Conservation (phyloP, 2,329 filamentous ascomycete genomes). For the Trichoderma oligosporum region DNA sequence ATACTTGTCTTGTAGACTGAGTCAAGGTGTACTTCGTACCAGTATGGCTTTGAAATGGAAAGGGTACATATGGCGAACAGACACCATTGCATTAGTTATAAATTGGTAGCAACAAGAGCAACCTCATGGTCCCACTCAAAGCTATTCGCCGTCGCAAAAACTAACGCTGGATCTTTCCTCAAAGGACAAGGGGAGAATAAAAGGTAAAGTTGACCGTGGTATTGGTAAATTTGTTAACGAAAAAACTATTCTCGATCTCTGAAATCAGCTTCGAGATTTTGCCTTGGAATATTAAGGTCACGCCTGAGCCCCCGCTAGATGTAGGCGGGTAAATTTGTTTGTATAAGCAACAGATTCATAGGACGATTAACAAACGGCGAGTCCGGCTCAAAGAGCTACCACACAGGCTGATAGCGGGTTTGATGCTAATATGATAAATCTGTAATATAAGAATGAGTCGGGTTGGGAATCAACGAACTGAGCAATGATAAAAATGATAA, state of each 20-base stretch:
- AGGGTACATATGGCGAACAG: no score
- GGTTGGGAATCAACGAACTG: background rate
- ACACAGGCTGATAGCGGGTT: background rate
- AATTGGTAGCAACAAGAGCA: no score
- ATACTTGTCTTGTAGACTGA: background rate
- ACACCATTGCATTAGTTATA: no score
- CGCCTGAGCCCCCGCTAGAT: background rate
- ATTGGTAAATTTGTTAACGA: no score
- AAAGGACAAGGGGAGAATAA: no score
- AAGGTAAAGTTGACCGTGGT: no score
- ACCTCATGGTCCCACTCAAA: no score
- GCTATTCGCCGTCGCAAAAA: no score
- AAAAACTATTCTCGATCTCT: no score
- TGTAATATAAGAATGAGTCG: background rate
- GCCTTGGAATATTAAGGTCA: background rate
- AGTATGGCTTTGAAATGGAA: no score
- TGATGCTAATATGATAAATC: background rate
- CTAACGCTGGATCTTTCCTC: no score
- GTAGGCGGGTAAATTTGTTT: background rate
- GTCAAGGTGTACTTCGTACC: no score
- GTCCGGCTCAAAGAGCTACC: conserved; percentile 6
- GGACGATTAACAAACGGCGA: conserved; percentile 4
- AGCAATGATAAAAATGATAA: background rate
- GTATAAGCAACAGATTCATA: background rate
- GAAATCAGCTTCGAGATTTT: background rate